Conservation (phyloP, 2,329 filamentous ascomycete genomes). For the Pseudopyricularia cyperi region DNA sequence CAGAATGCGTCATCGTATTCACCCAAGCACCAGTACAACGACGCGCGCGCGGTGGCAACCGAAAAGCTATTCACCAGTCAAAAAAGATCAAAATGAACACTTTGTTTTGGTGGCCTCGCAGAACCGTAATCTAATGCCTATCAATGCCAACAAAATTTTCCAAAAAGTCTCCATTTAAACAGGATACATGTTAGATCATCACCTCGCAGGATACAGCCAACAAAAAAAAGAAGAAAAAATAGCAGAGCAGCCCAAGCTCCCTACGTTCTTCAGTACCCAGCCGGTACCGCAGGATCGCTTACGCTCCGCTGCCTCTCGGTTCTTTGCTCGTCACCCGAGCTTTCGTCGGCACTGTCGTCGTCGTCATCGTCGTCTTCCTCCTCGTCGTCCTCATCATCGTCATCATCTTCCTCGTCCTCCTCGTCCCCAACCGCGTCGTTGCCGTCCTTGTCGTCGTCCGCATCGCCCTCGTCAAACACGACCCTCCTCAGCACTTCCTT, state of each 20-base stretch:
- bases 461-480: constrained; percentile 60
- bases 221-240: neutral
- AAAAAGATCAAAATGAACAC: too few relatives aligned
- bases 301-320: constrained; percentile 45
- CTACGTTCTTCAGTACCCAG: neutral
- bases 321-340: constrained; percentile 36
- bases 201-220: neutral
- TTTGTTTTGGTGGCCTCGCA: too few relatives aligned
- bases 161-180: too few relatives aligned
- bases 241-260: neutral
- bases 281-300: constrained; percentile 20
- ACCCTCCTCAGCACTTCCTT: constrained; percentile 75
- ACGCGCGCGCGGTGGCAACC: too few relatives aligned
- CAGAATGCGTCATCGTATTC: too few relatives aligned
- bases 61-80: too few relatives aligned
- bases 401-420: constrained; percentile 5
- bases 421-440: constrained; percentile 12
- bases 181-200: neutral
- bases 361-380: constrained; percentile 56
- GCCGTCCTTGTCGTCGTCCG: constrained; percentile 16
- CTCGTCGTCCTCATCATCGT: constrained; percentile 20
- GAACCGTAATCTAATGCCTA: too few relatives aligned
- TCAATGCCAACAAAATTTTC: too few relatives aligned
- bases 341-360: constrained; percentile 25
- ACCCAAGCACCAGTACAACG: too few relatives aligned